A percentile compares a stretch with the other conserved stretches of the same genome.
phyloP scores from a whole-genome alignment of 441 rosid species.

The Adansonia rubrostipa region DNA sequence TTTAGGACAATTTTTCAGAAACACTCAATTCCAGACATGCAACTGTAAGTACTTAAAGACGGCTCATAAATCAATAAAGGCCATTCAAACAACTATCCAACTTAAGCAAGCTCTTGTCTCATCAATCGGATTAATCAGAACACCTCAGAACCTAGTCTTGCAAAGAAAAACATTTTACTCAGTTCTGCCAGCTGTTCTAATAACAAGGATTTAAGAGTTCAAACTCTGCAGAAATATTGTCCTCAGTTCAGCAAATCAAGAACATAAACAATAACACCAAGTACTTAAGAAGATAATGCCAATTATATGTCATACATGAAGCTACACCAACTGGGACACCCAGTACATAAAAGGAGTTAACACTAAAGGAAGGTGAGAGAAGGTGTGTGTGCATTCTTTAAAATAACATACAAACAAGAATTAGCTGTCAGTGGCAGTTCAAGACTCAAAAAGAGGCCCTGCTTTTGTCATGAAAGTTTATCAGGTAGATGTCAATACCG shows the following conservation, averaged over 20 bases:
- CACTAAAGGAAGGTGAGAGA: slow-evolving; percentile 11
- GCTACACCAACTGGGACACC: slow-evolving; percentile 4
- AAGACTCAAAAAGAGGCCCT: slow-evolving; percentile 2
- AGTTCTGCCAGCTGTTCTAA: not conserved
- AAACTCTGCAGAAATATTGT: not conserved
- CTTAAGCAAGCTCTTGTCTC: slow-evolving; percentile 16
- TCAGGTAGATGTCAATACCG: not conserved
- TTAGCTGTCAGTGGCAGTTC: not conserved
- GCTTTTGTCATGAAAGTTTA: slow-evolving; percentile 10
- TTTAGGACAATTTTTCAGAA: not conserved
- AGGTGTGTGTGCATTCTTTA: not conserved
- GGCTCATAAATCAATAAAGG: slow-evolving; percentile 1
- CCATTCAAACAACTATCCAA: not conserved
- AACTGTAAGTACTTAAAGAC: not conserved
- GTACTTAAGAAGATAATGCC: slow-evolving; percentile 14
- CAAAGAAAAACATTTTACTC: slow-evolving; percentile 1
- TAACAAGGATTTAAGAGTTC: not conserved
- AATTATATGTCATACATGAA: not conserved
- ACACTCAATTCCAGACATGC: not conserved
- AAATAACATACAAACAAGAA: not conserved
- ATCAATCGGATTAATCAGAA: not conserved
- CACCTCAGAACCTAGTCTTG: not conserved
- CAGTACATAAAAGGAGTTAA: not conserved
- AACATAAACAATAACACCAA: slow-evolving; percentile 5
- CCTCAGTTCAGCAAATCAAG: slow-evolving; percentile 11